Conservation (phyloP, 116 monocot genomes). For the Papilionanthe hybrid region DNA sequence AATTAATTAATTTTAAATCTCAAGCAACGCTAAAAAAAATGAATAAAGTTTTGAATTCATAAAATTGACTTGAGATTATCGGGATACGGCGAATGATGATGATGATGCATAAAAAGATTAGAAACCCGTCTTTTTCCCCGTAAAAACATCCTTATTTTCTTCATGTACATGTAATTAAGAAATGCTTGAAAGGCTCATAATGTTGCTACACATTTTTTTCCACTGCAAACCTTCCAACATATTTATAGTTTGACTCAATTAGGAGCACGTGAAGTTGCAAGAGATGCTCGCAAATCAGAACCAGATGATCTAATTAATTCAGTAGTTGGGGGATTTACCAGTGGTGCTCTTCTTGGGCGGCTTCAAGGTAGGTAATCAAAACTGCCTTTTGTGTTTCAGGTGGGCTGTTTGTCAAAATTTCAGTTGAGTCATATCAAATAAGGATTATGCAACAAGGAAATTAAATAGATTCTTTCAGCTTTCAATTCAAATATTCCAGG, state of each 20-base stretch:
- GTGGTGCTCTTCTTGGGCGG: slow-evolving; percentile 81
- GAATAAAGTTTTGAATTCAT: too few species aligned
- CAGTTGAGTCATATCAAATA: too few species aligned
- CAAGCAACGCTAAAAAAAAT: too few species aligned
- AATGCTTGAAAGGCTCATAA: not conserved
- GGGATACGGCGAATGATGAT: too few species aligned
- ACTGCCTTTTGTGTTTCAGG: not conserved
- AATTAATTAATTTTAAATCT: too few species aligned
- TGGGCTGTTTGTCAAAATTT: too few species aligned
- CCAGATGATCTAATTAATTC: slow-evolving; percentile 80
- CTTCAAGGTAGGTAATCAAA: slow-evolving; percentile 56
- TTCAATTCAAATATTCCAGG: too few species aligned
- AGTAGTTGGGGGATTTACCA: slow-evolving; percentile 66
- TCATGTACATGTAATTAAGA: not conserved
- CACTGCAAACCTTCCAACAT: not conserved
- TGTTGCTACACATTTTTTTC: not conserved
- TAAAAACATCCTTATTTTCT: not conserved
- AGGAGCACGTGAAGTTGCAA: slow-evolving; percentile 89
- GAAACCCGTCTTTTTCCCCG: not conserved
- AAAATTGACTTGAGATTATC: too few species aligned
- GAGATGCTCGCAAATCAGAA: slow-evolving; percentile 67
- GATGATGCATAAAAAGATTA: too few species aligned
- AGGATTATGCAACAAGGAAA: too few species aligned
- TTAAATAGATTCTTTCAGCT: too few species aligned
- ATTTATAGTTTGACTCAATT: not conserved